Evolutionary conservation across 2,329 filamentous ascomycete genomes (phyloP), one percentile per base, ranked within the genome.

Genomic region (Arthrobotrys entomopaga): DNA sequence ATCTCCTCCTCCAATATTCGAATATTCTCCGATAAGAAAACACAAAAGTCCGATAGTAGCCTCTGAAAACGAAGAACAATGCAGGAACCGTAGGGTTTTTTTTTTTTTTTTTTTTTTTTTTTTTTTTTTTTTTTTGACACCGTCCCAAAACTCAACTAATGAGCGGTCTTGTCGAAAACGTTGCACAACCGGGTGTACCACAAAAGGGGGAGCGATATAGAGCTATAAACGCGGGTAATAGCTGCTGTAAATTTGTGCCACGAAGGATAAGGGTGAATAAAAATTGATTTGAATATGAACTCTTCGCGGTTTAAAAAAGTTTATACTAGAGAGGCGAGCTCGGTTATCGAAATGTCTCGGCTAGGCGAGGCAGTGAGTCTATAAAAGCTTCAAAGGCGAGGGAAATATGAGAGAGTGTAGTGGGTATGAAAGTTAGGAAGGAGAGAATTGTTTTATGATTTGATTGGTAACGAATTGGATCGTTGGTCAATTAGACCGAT

Each of bases 161-260:
- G 29, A 34, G 29, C 29, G 29, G 29, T 2, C 6, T 46, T 46
- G 13, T 46, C 5, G 42, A 38, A 29, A 19, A 13, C 52, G 52
- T 40, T 38, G 20, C 38, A n/a, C 19, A n/a, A 24, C 7, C n/a
- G 29, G 34, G n/a, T 8, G 26, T 57, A 29, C 10, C 24, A 40
- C 29, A 8, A 56, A n/a, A 53, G 24, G 3, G 20, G 11, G 22
- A 10, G 16, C n/a, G 11, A 8, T 16, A 19, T 10, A 54, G 29
- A 34, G 29, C 38, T 3, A 24, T 48, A 48, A 22, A 26, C 40
- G 42, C 40, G 56, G 42, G 38, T 29, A 26, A n/a, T 40, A 46
- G 38, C 56, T 48, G 56, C 48, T 16, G 56, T 59, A n/a, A n/a
- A 34, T 48, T 42, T 15, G 56, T 59, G 6, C 2, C 20, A 59